Evolutionary conservation across 1,139 yeast species (phyloP), one percentile per base, ranked within the genome.

Genomic region (Candida tropicalis): DNA sequence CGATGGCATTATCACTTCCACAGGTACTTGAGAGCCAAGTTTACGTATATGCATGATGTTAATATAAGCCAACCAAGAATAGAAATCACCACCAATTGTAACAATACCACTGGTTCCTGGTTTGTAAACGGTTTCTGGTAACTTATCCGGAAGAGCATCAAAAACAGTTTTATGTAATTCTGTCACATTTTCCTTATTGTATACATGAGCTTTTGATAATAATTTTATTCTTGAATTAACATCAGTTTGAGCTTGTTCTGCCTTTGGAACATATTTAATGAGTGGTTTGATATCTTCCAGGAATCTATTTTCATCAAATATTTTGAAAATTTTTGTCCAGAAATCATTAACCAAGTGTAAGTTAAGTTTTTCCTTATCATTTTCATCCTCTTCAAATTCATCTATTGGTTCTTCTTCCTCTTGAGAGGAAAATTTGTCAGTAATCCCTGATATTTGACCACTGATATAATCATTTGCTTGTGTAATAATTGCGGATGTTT

Each of bases 31-130:
- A 0, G 69, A 65, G 1, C 75, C 75, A 3, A 68, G 46, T 35
- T 61, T 65, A 41, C 75, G 54, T 23, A 70, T 50, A 3, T 68
- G 53, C 3, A 66, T 43, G 12, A 70, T 52, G 4, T 70, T 59
- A 39, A 70, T 56, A 45, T 66, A 67, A 1, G 73, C 59, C 23
- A 70, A 50, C 75, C 75, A 70, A 4, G 74, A 65, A 39, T 60
- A 70, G 38, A 56, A 58, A 3, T 65, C 66, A 4, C 75, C 75
- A 3, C 75, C 75, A 28, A 70, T 66, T 33, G 68, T 48, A 0
- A 68, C 74, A 2, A 67, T 55, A 27, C 75, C 75, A 28, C 44
- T 57, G 0, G 67, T 55, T 6, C 54, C 62, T 35, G 53, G 45
- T n/a, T 53, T 56, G 44, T 60, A 68, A 2, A 64, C 58, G 1